Conservation (phyloP, 768 basidiomycete genomes). For the Termitomyces bulborhizus region DNA sequence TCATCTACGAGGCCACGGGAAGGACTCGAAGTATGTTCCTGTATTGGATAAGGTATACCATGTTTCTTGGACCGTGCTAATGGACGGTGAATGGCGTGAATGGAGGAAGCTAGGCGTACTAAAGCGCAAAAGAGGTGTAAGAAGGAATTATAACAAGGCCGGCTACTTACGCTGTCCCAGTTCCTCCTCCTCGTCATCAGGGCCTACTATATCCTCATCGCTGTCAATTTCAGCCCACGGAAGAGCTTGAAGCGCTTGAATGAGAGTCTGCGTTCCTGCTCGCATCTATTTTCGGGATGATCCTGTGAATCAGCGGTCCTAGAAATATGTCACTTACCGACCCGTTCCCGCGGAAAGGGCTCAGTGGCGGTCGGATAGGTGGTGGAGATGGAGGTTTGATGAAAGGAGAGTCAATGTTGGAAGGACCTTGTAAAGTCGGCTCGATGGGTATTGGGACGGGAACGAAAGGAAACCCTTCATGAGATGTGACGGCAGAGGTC, state of each 20-base stretch:
- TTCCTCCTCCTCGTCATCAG: slow-evolving; percentile 61
- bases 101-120: slow-evolving; percentile 68
- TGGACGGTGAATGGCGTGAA: slow-evolving; percentile 83
- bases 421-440: background rate
- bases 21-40: slow-evolving; percentile 13
- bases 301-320: slow-evolving; percentile 9
- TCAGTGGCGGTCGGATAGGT: slow-evolving; percentile 36
- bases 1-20: slow-evolving; percentile 22
- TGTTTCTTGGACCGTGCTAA: slow-evolving; percentile 58
- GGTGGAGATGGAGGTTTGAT: slow-evolving; percentile 71
- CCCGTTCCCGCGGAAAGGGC: slow-evolving; percentile 58
- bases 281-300: slow-evolving; percentile 52
- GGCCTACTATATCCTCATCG: slow-evolving; percentile 52
- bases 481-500: slow-evolving; percentile 13
- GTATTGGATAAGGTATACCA: slow-evolving; percentile 17
- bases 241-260: slow-evolving; percentile 81
- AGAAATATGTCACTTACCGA: slow-evolving; percentile 45
- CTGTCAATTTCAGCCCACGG: slow-evolving; percentile 73
- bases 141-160: background rate
- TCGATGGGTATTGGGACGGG: slow-evolving; percentile 15
- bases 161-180: slow-evolving; percentile 23
- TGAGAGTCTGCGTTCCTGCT: slow-evolving; percentile 82
- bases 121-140: slow-evolving; percentile 19
- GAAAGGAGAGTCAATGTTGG: slow-evolving; percentile 44
- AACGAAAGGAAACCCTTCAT: slow-evolving; percentile 43